Evolutionary conservation across 2,329 filamentous ascomycete genomes (phyloP).

Genomic region (Dichotomopilus funicola): DNA sequence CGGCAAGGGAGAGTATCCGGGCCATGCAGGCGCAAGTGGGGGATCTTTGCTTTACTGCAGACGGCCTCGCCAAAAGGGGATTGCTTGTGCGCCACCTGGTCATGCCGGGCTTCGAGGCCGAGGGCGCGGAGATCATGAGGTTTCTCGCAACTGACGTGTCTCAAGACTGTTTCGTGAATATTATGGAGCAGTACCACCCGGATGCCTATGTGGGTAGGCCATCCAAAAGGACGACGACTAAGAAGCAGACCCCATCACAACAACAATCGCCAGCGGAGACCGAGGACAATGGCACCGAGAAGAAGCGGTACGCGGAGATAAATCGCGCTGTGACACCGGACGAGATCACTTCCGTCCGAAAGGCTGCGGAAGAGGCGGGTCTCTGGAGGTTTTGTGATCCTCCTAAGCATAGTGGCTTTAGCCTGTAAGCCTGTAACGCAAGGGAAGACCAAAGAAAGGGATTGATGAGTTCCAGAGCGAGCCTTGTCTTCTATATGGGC

Average conservation of each 20-base stretch:
- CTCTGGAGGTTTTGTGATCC: constrained; percentile 74
- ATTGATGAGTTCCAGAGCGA: constrained; percentile 1
- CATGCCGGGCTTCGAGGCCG: constrained; percentile 73
- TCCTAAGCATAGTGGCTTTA: constrained; percentile 46
- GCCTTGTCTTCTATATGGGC: not conserved
- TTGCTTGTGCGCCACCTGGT: constrained; percentile 73
- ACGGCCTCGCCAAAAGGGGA: constrained; percentile 74
- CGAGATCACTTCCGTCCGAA: constrained; percentile 60
- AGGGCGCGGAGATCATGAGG: constrained; percentile 66
- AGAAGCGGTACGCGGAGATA: constrained; percentile 64
- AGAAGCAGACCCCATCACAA: constrained; percentile 28
- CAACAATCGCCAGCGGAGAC: constrained; percentile 24
- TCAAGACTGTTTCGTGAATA: constrained; percentile 70
- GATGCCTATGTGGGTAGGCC: constrained; percentile 74
- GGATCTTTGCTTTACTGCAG: constrained; percentile 72
- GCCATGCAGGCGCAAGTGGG: constrained; percentile 78
- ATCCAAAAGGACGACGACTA: not conserved
- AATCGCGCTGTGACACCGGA: constrained; percentile 61
- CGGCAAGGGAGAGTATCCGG: constrained; percentile 69
- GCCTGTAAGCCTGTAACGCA: constrained; percentile 26
- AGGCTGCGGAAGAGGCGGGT: constrained; percentile 63
- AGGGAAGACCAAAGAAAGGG: constrained; percentile 23
- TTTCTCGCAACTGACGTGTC: constrained; percentile 71
- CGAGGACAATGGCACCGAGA: constrained; percentile 34
- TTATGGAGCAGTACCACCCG: constrained; percentile 85